Evolutionary conservation across 2,329 filamentous ascomycete species (phyloP).

Genomic region (Penicillium nordicum): DNA sequence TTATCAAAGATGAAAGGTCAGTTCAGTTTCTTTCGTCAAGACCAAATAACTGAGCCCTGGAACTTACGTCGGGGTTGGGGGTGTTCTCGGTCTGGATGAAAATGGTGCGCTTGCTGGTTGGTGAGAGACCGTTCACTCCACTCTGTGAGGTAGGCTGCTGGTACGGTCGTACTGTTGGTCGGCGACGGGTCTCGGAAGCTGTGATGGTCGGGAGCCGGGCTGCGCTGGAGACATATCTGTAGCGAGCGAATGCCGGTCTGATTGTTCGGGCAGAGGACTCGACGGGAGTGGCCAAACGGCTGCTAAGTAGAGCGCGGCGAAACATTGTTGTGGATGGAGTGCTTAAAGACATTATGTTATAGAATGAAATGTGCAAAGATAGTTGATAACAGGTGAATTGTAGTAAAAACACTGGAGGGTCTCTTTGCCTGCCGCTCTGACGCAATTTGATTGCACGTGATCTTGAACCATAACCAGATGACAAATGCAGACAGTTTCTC

Average conservation of each 20-base stretch:
- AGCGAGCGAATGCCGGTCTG: slow-evolving; percentile 28
- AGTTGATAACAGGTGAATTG: not conserved
- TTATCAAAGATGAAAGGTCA: not conserved
- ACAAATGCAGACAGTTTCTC: slow-evolving; percentile 17
- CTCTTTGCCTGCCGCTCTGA: slow-evolving; percentile 24
- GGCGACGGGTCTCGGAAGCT: slow-evolving; percentile 45
- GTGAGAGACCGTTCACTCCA: slow-evolving; percentile 39
- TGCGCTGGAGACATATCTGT: slow-evolving; percentile 44
- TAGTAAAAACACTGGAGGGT: slow-evolving; percentile 5
- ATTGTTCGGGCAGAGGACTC: slow-evolving; percentile 30
- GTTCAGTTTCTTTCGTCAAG: not conserved
- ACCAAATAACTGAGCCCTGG: not conserved
- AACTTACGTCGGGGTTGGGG: slow-evolving; percentile 77
- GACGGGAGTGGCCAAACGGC: slow-evolving; percentile 21
- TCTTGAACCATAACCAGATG: slow-evolving; percentile 14
- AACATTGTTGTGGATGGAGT: slow-evolving; percentile 33
- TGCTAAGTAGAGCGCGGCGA: slow-evolving; percentile 27
- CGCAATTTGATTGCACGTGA: slow-evolving; percentile 34
- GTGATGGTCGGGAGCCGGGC: slow-evolving; percentile 47
- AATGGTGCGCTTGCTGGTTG: slow-evolving; percentile 64
- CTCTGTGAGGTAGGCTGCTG: slow-evolving; percentile 40
- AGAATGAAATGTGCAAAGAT: not conserved
- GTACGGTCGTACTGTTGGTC: slow-evolving; percentile 45
- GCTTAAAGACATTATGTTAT: slow-evolving; percentile 31
- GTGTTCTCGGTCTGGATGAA: slow-evolving; percentile 98